A percentile compares a stretch with the other conserved stretches of the same genome.
Conservation (phyloP, 148 eudicot species). For the Heliosperma pusillum region DNA sequence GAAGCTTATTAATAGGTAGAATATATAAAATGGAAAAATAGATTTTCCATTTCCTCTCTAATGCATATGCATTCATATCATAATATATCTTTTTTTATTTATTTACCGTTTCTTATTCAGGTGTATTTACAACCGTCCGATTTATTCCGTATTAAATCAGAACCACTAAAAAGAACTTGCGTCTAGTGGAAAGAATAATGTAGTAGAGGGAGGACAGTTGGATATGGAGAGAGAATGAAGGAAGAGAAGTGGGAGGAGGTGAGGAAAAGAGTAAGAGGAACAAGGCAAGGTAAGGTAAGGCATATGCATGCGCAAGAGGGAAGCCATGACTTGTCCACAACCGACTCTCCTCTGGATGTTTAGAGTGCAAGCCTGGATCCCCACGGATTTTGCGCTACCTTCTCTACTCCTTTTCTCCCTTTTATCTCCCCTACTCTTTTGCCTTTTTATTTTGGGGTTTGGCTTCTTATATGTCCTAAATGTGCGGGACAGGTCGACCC, state of each 20-base stretch:
- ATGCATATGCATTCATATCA: too few relatives aligned
- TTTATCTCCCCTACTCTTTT: too few relatives aligned
- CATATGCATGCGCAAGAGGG: too few relatives aligned
- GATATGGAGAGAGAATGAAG: slow-evolving; percentile 3
- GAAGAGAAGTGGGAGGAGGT: slow-evolving; percentile 16
- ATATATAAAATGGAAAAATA: neutral
- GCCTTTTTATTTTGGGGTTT: too few relatives aligned
- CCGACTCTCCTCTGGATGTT: slow-evolving; percentile 56
- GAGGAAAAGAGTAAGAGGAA: slow-evolving; percentile 44
- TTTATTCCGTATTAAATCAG: too few relatives aligned
- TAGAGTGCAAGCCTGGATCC: slow-evolving; percentile 79
- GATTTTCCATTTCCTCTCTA: too few relatives aligned
- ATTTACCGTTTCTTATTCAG: too few relatives aligned
- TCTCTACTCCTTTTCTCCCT: neutral
- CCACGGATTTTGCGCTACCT: slow-evolving; percentile 46
- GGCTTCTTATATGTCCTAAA: neutral
- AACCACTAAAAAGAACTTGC: too few relatives aligned
- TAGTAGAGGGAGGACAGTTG: neutral
- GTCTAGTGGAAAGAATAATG: neutral
- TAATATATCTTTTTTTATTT: too few relatives aligned
- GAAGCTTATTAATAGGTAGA: neutral
- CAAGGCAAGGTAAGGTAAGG: neutral
- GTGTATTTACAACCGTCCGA: too few relatives aligned
- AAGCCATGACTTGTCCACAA: slow-evolving; percentile 55
- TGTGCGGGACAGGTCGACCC: too few relatives aligned